These are phyloP conservation scores for Diaporthe sp. DNA, from an alignment of 2,329 filamentous ascomycete genomes.

Conservation along the genomic window DNA sequence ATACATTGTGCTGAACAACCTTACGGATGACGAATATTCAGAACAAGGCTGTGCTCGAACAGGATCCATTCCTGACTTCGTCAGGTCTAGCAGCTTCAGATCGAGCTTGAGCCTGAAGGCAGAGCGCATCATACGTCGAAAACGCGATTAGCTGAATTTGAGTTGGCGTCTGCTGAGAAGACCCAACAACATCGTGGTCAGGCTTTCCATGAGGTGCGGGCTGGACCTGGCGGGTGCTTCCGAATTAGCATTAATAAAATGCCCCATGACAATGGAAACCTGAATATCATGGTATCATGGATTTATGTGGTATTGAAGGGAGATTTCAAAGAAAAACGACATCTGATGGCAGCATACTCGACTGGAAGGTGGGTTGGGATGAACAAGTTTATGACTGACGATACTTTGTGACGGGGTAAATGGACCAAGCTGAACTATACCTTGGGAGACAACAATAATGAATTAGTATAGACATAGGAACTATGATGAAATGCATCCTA, in stretches of 20 bases:
- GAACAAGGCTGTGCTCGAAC: neutral
- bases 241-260: neutral
- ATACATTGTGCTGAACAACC: neutral
- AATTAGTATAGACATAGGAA: neutral
- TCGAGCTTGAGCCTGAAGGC: neutral
- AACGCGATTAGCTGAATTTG: neutral
- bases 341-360: neutral
- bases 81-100: neutral
- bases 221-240: no score
- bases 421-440: neutral
- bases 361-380: neutral
- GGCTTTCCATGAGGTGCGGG: neutral
- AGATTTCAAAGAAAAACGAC: neutral
- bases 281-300: neutral
- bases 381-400: neutral
- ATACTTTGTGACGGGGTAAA: neutral
- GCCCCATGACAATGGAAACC: no score
- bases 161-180: neutral
- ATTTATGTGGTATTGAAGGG: neutral
- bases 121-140: slow-evolving; percentile 5
- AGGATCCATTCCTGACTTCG: neutral
- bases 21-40: neutral
- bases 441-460: neutral
- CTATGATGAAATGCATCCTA: neutral
- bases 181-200: no score